A percentile compares a stretch with the other conserved stretches of the same genome.
These are phyloP conservation scores for Lachnellula occidentalis DNA, from an alignment of 2,329 filamentous ascomycete genomes.

Conservation along the genomic window DNA sequence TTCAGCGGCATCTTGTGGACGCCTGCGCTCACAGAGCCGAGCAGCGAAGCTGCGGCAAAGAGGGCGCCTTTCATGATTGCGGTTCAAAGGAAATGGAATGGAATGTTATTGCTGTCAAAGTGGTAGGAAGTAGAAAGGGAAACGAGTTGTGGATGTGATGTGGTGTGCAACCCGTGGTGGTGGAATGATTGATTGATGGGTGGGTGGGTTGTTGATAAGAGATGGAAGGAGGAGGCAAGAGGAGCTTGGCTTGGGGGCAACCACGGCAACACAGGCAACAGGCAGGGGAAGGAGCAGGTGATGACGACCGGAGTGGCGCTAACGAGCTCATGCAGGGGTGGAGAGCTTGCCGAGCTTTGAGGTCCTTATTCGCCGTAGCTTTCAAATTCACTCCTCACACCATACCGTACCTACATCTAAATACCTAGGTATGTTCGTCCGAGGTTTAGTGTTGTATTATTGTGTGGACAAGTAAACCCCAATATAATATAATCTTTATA, in stretches of 20 bases:
- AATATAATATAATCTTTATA: too few relatives aligned
- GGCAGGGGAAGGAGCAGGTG: not conserved
- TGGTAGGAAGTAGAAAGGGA: constrained; percentile 12
- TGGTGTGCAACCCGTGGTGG: constrained; percentile 14
- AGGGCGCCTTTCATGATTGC: constrained; percentile 76
- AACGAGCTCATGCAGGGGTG: not conserved
- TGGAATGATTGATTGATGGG: constrained; percentile 3
- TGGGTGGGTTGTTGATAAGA: constrained; percentile 17
- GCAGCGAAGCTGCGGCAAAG: constrained; percentile 72
- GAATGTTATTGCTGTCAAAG: constrained; percentile 25
- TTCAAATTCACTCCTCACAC: too few relatives aligned
- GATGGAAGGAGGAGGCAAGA: not conserved
- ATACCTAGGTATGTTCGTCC: too few relatives aligned
- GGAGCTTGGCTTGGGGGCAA: not conserved
- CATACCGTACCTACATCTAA: too few relatives aligned
- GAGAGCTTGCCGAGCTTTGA: too few relatives aligned
- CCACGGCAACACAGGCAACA: not conserved
- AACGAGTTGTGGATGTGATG: constrained; percentile 5
- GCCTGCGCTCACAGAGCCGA: constrained; percentile 76
- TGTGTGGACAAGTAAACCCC: too few relatives aligned
- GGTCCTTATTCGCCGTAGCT: too few relatives aligned
- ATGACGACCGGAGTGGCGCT: not conserved
- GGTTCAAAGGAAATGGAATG: constrained; percentile 8
- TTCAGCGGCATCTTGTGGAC: constrained; percentile 97
- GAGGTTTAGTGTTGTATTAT: too few relatives aligned